A percentile compares a stretch with the other conserved stretches of the same genome.
phyloP scores from a whole-genome alignment of 2,329 filamentous ascomycete genomes.

The Helotiales sp. region DNA sequence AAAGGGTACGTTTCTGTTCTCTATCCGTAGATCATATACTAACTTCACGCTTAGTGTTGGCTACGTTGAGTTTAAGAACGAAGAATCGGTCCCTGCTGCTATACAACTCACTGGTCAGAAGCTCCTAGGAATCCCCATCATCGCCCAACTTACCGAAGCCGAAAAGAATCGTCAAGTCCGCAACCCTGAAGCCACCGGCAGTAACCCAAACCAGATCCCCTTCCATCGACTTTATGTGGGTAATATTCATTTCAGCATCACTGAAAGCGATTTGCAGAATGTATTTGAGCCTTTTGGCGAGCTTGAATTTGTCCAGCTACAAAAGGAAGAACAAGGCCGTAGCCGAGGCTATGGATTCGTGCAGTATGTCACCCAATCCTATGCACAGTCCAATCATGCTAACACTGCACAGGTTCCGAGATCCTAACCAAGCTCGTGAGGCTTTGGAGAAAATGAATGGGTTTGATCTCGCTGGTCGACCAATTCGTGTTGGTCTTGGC shows the following conservation, averaged over 20 bases:
- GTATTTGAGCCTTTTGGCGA: slow-evolving; percentile 98
- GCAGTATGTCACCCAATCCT: slow-evolving; percentile 69
- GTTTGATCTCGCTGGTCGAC: slow-evolving; percentile 95
- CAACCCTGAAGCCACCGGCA: slow-evolving; percentile 70
- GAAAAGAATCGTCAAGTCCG: slow-evolving; percentile 99
- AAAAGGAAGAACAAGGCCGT: slow-evolving; percentile 90
- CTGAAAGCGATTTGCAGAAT: slow-evolving; percentile 91
- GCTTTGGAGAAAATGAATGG: slow-evolving; percentile 99
- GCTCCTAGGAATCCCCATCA: slow-evolving; percentile 97
- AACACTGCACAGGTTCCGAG: slow-evolving; percentile 72
- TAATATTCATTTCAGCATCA: slow-evolving; percentile 99
- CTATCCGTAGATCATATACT: slow-evolving; percentile 41
- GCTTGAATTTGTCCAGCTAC: slow-evolving; percentile 95
- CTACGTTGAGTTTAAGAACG: slow-evolving; percentile 98
- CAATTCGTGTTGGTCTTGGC: slow-evolving; percentile 97
- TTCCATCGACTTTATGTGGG: slow-evolving; percentile 99
- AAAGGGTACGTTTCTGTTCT: slow-evolving; percentile 76
- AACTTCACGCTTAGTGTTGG: slow-evolving; percentile 72
- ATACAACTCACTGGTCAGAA: slow-evolving; percentile 99
- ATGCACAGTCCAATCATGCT: slow-evolving; percentile 38
- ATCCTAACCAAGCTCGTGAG: slow-evolving; percentile 88
- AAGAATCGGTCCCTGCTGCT: slow-evolving; percentile 90
- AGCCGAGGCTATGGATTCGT: slow-evolving; percentile 98
- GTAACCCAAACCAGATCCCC: slow-evolving; percentile 80
- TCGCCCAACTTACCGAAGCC: slow-evolving; percentile 96